These are phyloP conservation scores for Penicillium sp. DNA, from an alignment of 2,329 filamentous ascomycete species.

Conservation along the genomic window DNA sequence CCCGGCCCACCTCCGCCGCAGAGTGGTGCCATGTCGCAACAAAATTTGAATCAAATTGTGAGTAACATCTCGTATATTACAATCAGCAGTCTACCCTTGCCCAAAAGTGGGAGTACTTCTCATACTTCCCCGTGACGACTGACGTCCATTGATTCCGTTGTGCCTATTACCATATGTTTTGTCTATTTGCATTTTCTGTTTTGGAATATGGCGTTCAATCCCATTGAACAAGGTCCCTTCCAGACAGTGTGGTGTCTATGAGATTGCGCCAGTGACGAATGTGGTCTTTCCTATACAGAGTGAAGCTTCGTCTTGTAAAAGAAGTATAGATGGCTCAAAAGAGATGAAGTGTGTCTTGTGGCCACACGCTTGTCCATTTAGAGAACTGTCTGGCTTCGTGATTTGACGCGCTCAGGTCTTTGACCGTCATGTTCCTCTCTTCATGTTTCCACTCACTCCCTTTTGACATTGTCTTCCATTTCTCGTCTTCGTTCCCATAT, in stretches of 20 bases:
- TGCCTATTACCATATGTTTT: not conserved
- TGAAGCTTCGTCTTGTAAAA: not conserved
- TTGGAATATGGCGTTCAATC: not conserved
- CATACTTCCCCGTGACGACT: not conserved
- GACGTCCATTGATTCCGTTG: not conserved
- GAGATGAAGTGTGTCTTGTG: not conserved
- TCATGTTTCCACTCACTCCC: not conserved
- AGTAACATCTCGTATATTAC: slow-evolving; percentile 42
- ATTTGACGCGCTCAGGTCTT: not conserved
- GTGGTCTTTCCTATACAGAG: not conserved
- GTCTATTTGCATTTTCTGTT: no score
- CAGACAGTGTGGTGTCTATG: not conserved
- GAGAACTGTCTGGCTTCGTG: not conserved
- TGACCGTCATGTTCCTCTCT: not conserved
- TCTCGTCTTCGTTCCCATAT: not conserved
- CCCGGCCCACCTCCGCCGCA: slow-evolving; percentile 36
- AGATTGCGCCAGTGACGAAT: not conserved
- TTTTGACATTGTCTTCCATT: no score
- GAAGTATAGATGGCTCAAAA: not conserved
- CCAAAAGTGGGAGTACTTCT: not conserved
- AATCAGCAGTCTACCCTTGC: not conserved
- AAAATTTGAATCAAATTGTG: slow-evolving; percentile 95
- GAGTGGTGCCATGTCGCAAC: slow-evolving; percentile 65
- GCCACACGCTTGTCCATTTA: not conserved
- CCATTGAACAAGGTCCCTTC: not conserved